A percentile compares a stretch with the other conserved stretches of the same genome.
Evolutionary conservation across 306 rosid species (phyloP).

Genomic region (Vigna mungo): DNA sequence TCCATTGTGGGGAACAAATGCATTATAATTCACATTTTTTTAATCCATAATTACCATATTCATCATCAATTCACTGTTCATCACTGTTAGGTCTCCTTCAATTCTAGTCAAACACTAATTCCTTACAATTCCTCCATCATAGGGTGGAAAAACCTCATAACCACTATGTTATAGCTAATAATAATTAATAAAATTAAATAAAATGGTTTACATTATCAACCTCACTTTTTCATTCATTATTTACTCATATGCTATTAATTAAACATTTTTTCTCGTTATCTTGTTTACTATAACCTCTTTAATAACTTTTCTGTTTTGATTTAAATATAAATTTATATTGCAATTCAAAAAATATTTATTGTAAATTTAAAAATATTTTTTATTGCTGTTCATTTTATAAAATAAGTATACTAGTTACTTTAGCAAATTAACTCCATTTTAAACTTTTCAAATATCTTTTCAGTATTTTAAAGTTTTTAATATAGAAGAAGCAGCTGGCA

Average conservation of each 20-base stretch:
- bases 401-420: neutral
- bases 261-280: no score
- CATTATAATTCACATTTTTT: slow-evolving; percentile 19
- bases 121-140: neutral
- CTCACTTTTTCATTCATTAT: no score
- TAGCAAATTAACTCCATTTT: neutral
- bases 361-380: no score
- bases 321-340: no score
- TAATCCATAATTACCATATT: slow-evolving; percentile 17
- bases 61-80: slow-evolving; percentile 25
- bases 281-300: no score
- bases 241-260: no score
- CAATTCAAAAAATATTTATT: no score
- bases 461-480: no score
- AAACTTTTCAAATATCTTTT: neutral
- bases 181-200: neutral
- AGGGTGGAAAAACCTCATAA: slow-evolving; percentile 47
- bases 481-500: neutral
- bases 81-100: neutral
- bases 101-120: slow-evolving; percentile 10
- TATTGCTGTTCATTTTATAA: neutral
- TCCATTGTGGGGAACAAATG: slow-evolving; percentile 24
- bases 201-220: neutral
- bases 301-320: no score
- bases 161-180: slow-evolving; percentile 36